These are phyloP conservation scores for Carex myosuroides DNA, from an alignment of 176 grass and related monocot genomes.

Conservation along the genomic window DNA sequence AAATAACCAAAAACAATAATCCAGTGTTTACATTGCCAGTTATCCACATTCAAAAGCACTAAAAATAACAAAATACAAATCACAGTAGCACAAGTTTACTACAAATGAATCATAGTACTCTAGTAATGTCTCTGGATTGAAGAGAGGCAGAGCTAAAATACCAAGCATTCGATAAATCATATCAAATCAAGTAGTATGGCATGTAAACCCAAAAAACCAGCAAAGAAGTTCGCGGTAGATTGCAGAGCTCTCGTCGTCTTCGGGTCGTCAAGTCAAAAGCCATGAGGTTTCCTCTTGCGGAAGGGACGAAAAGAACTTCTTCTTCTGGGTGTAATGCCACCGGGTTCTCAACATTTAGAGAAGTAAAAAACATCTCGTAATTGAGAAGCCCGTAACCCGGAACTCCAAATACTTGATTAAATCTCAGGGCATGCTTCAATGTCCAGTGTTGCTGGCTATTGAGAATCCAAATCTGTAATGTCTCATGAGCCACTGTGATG, in stretches of 20 bases:
- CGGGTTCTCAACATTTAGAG: not conserved
- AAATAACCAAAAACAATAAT: not conserved
- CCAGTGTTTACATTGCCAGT: not conserved
- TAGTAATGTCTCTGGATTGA: not conserved
- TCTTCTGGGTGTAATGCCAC: not conserved
- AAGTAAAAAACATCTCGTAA: not conserved
- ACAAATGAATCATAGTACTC: not conserved
- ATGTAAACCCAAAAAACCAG: conserved; percentile 3
- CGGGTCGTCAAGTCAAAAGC: not conserved
- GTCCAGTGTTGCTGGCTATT: not conserved
- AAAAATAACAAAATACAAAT: not conserved
- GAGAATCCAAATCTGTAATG: not conserved
- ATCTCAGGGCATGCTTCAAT: not conserved
- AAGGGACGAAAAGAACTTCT: not conserved
- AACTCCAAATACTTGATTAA: not conserved
- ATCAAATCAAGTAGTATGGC: not conserved
- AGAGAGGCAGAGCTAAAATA: not conserved
- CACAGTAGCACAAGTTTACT: not conserved
- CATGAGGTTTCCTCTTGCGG: not conserved
- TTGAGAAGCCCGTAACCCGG: not conserved
- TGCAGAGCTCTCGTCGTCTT: not conserved
- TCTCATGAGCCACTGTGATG: not conserved
- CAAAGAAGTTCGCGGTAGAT: not conserved
- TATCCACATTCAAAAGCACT: not conserved
- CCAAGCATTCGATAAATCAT: not conserved